Evolutionary conservation across 2,329 filamentous ascomycete genomes (phyloP).

Genomic region (Cladosporium sp.): DNA sequence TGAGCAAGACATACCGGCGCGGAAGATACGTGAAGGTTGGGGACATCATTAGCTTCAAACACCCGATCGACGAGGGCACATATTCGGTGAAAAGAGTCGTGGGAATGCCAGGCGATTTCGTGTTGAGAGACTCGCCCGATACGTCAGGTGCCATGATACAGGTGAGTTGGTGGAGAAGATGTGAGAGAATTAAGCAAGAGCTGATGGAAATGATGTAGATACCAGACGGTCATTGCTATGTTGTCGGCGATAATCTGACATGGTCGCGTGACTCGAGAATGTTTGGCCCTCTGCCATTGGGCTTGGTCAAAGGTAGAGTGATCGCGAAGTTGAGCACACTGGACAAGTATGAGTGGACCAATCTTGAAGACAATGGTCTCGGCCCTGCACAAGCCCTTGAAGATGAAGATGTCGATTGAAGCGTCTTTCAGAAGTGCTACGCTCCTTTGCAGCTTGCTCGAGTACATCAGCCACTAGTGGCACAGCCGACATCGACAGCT

Average conservation of each 20-base stretch:
- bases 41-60: conserved; percentile 74
- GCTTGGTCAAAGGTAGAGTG: conserved; percentile 77
- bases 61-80: conserved; percentile 57
- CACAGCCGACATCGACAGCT: not conserved
- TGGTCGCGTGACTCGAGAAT: conserved; percentile 81
- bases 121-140: conserved; percentile 59
- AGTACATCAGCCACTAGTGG: not conserved
- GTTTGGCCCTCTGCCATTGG: conserved; percentile 83
- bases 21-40: conserved; percentile 70
- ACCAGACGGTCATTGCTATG: conserved; percentile 86
- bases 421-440: not conserved
- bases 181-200: not conserved
- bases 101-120: conserved; percentile 61
- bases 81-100: conserved; percentile 71
- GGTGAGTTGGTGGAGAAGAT: conserved; percentile 40
- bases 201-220: conserved; percentile 52
- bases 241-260: conserved; percentile 81
- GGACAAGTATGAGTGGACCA: not conserved
- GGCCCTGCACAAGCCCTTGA: not conserved
- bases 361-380: conserved; percentile 11
- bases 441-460: not conserved
- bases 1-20: conserved; percentile 63
- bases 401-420: not conserved
- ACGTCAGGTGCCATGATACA: conserved; percentile 56
- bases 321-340: conserved; percentile 40